A percentile compares a stretch with the other conserved stretches of the same genome.
Evolutionary conservation across 768 basidiomycete species (phyloP).

Genomic region (Pleurotus salmoneostramineus): DNA sequence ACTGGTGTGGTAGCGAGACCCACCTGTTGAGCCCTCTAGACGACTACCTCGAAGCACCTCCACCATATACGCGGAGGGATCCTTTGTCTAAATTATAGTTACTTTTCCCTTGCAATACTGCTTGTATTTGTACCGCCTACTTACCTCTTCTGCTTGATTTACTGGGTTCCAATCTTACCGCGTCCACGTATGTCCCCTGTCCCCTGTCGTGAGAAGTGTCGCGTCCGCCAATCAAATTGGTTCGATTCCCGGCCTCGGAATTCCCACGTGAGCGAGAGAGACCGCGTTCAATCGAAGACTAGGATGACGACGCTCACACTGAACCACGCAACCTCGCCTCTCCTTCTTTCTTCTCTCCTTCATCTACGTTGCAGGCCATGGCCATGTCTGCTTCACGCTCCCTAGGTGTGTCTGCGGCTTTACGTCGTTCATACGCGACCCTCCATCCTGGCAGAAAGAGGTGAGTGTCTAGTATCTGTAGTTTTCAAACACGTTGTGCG

Average conservation of each 20-base stretch:
- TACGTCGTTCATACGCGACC: conserved; percentile 42
- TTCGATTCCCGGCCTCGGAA: conserved; percentile 2
- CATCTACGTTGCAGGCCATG: conserved; percentile 13
- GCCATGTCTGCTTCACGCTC: conserved; percentile 14
- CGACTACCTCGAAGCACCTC: neutral
- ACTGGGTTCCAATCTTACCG: neutral
- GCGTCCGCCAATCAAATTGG: neutral
- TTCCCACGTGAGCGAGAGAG: neutral
- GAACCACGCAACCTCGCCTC: neutral
- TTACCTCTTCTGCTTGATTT: neutral
- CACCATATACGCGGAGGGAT: neutral
- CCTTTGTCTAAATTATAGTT: neutral
- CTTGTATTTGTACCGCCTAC: neutral
- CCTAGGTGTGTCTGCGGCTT: conserved; percentile 18
- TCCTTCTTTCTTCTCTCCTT: conserved; percentile 5
- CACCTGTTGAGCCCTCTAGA: neutral
- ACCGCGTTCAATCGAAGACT: neutral
- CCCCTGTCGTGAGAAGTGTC: neutral
- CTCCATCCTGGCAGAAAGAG: conserved; percentile 25
- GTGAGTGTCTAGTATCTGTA: conserved; percentile 12
- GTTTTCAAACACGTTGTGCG: neutral
- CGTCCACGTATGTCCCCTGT: neutral
- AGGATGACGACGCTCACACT: neutral
- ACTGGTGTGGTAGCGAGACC: neutral
- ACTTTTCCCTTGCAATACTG: neutral